Conservation (phyloP, 768 basidiomycete species). For the Arthromyces matolae region DNA sequence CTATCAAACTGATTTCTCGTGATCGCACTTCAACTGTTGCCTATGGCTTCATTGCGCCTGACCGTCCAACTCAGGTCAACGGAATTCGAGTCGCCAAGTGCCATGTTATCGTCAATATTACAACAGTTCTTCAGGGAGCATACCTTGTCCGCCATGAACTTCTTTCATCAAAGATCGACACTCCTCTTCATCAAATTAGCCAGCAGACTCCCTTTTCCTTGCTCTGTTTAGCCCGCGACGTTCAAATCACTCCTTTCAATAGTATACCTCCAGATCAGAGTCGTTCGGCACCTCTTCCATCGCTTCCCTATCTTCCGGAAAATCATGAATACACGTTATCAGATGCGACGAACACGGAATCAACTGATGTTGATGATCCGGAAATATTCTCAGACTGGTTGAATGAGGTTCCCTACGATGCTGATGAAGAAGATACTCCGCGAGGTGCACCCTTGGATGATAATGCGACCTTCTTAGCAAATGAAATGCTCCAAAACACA, state of each 20-base stretch:
- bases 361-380: not conserved
- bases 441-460: not conserved
- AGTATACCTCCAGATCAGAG: not conserved
- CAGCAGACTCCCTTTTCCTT: slow-evolving; percentile 1
- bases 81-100: slow-evolving; percentile 4
- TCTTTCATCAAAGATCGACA: not conserved
- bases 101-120: slow-evolving; percentile 9
- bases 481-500: not conserved
- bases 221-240: slow-evolving; percentile 5
- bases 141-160: slow-evolving; percentile 7
- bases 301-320: not conserved
- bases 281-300: not conserved
- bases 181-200: slow-evolving; percentile 1
- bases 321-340: not conserved
- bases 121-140: not conserved
- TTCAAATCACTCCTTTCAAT: not conserved
- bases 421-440: not conserved
- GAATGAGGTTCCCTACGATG: not conserved
- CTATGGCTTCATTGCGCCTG: slow-evolving; percentile 9
- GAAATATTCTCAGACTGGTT: not conserved
- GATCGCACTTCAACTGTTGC: slow-evolving; percentile 6
- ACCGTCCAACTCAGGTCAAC: slow-evolving; percentile 1
- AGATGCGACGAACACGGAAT: not conserved
- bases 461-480: not conserved
- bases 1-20: too few relatives aligned